Base-by-base conservation (phyloP, 1,139 yeast species). In the Protomyces arabidopsidicola region DNA sequence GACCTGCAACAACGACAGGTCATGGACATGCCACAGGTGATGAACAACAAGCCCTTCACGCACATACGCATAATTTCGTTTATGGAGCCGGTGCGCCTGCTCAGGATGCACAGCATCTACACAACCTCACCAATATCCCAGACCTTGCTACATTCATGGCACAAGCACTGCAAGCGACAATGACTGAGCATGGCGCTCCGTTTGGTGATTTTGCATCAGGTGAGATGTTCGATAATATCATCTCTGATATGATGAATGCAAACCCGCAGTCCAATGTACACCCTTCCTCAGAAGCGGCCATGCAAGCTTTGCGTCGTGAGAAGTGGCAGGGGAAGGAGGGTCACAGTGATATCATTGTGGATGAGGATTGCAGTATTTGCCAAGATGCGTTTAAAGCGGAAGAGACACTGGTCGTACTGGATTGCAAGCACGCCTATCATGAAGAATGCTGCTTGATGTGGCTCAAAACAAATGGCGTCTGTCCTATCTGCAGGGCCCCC, bases 401-500 rank as follows among this genome's bases (percentile, higher is more conserved):
- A 12, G 62, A 58, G 18, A 38, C 31, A 12, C 35, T 58, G 18
- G 62, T 45, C 3, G 62, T 51, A 12, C 45, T 58, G 42, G 35
- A 58, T 16, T 58, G 62, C 18, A 55, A 52, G 20, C 62, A 58
- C 35, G 45, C 45, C 10, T 58, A 58, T 18, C 62, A 58, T 24
- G 62, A 58, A 42, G 62, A 58, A 22, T 58, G 62, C 45, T 50
- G 53, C 10, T 20, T 58, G 12, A 58, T 51, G 51, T 58, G 62
- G 62, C 45, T 52, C 35, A 58, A 39, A 38, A 58, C 55, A 4
- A 58, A 58, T 34, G 50, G 56, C 10, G 20, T 58, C 39, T 58
- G 62, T 52, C 62, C 62, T 2, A 58, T 58, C n/a, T 58, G 62
- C 20, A 50, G 62, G 22, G 42, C 62, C 16, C 62, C 62, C 14